Conservation (phyloP, 2,329 filamentous ascomycete species). For the Elsinoe australis region DNA sequence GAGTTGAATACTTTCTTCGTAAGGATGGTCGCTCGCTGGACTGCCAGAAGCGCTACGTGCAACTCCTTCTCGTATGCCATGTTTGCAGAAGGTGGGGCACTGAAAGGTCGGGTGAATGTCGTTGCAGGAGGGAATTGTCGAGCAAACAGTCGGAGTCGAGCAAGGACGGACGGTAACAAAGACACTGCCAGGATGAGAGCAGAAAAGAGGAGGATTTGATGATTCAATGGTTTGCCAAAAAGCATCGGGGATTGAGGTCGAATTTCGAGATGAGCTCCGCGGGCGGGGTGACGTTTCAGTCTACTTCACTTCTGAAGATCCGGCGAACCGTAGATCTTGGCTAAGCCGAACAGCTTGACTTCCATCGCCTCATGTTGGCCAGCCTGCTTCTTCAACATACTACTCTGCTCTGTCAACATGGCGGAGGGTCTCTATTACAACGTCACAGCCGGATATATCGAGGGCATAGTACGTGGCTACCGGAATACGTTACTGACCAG, state of each 20-base stretch:
- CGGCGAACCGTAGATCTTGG: background rate
- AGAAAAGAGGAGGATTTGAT: slow-evolving; percentile 21
- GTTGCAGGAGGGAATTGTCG: slow-evolving; percentile 24
- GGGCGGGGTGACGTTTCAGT: slow-evolving; percentile 16
- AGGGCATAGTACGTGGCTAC: slow-evolving; percentile 95
- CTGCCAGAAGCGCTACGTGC: slow-evolving; percentile 75
- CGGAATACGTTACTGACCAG: slow-evolving; percentile 85
- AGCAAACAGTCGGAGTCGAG: slow-evolving; percentile 36
- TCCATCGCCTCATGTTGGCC: slow-evolving; percentile 7
- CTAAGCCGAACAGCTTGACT: slow-evolving; percentile 8
- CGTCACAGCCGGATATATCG: slow-evolving; percentile 67
- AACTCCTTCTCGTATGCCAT: slow-evolving; percentile 67
- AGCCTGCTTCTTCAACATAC: slow-evolving; percentile 1
- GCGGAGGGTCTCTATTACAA: slow-evolving; percentile 40
- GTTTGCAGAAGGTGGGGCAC: slow-evolving; percentile 30
- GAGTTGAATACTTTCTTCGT: slow-evolving; percentile 75
- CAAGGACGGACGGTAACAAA: slow-evolving; percentile 35
- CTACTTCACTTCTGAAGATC: background rate
- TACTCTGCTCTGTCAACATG: slow-evolving; percentile 27
- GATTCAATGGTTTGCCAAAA: slow-evolving; percentile 7
- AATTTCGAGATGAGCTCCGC: background rate
- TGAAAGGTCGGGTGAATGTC: slow-evolving; percentile 17
- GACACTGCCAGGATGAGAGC: slow-evolving; percentile 37
- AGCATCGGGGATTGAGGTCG: slow-evolving; percentile 1
- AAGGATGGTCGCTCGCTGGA: slow-evolving; percentile 70